A percentile compares a stretch with the other conserved stretches of the same genome.
Evolutionary conservation across 2,329 filamentous ascomycete species (phyloP).

Genomic region (Colletotrichum spaethianum): DNA sequence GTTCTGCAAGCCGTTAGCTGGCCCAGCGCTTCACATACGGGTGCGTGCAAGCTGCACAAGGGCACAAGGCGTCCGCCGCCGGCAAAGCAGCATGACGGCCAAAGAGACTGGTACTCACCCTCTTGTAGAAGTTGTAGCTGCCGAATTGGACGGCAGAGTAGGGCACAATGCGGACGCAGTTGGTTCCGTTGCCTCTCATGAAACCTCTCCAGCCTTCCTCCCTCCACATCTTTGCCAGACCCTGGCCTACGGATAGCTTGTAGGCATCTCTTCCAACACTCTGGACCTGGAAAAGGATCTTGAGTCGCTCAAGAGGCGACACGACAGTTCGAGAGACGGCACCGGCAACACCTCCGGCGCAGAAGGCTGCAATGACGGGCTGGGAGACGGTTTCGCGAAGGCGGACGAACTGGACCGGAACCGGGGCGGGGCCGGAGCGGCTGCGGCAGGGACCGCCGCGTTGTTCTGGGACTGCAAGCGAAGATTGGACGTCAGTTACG

Average conservation of each 20-base stretch:
- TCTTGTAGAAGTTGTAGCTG: constrained; percentile 97
- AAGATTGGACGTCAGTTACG: background rate
- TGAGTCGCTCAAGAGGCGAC: constrained; percentile 93
- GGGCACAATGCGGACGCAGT: constrained; percentile 97
- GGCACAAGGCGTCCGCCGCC: background rate
- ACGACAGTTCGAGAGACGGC: constrained; percentile 98
- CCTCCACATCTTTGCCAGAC: constrained; percentile 93
- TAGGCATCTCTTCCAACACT: constrained; percentile 92
- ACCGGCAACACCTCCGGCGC: constrained; percentile 93
- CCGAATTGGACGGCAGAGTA: constrained; percentile 99
- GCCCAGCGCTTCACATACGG: background rate
- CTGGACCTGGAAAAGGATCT: constrained; percentile 98
- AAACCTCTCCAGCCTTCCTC: constrained; percentile 98
- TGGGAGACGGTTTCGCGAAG: constrained; percentile 75
- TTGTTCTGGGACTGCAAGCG: constrained; percentile 19
- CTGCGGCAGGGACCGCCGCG: constrained; percentile 25
- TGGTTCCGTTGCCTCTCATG: constrained; percentile 98
- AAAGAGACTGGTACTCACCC: constrained; percentile 64
- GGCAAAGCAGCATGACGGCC: background rate
- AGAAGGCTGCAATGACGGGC: constrained; percentile 91
- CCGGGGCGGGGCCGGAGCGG: constrained; percentile 9
- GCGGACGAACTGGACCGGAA: constrained; percentile 43
- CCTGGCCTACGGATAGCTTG: constrained; percentile 90
- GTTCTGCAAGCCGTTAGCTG: constrained; percentile 58
- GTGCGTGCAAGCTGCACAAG: background rate